Conservation (phyloP, 1,139 yeast genomes). For the Hemisphaericaspora lyxosophila region DNA sequence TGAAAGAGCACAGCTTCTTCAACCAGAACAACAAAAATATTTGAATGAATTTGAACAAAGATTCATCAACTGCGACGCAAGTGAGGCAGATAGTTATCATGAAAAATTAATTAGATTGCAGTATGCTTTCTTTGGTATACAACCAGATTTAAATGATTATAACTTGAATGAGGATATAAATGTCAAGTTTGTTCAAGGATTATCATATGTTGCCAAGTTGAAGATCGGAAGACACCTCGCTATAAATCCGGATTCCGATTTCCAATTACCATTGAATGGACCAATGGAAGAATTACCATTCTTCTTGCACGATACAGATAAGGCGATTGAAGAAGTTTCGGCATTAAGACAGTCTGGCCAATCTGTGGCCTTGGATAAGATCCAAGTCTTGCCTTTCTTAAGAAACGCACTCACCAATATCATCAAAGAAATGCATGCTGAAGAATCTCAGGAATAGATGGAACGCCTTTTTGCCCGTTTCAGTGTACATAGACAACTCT, state of each 20-base stretch:
- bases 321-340: conserved; percentile 54
- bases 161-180: conserved; percentile 50
- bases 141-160: conserved; percentile 46
- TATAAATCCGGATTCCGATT: conserved; percentile 20
- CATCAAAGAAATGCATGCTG: conserved; percentile 15
- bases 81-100: conserved; percentile 59
- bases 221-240: conserved; percentile 45
- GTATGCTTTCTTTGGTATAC: conserved; percentile 77
- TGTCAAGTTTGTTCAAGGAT: conserved; percentile 60
- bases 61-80: conserved; percentile 55
- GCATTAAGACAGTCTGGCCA: conserved; percentile 39
- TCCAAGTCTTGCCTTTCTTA: conserved; percentile 44
- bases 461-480: too few species aligned
- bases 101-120: conserved; percentile 77
- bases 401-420: conserved; percentile 29
- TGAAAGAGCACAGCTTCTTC: conserved; percentile 56
- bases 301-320: conserved; percentile 44
- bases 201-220: conserved; percentile 63
- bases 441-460: not conserved
- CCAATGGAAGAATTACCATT: conserved; percentile 45
- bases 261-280: conserved; percentile 38
- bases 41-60: conserved; percentile 56
- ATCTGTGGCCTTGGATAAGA: conserved; percentile 33
- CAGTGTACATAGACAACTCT: not conserved
- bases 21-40: conserved; percentile 43